These are phyloP conservation scores for Pseudopyrenochaeta lycopersici DNA, from an alignment of 2,329 filamentous ascomycete species.

Conservation along the genomic window DNA sequence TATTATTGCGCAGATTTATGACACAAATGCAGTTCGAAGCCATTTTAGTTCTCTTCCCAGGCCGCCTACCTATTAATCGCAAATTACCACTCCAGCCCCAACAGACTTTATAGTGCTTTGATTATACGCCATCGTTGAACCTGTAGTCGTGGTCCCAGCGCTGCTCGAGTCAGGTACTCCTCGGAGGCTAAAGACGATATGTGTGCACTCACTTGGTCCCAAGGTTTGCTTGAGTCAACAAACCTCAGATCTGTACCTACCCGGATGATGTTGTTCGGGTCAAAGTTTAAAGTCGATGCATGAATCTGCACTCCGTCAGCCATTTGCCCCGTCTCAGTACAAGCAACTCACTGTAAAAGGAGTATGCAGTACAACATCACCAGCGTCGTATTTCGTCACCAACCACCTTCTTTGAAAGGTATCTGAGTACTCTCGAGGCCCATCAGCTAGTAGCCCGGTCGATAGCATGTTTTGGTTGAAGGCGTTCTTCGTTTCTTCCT, in stretches of 20 bases:
- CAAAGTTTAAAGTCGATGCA: conserved; percentile 65
- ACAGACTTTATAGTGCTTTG: neutral
- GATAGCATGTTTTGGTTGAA: conserved; percentile 68
- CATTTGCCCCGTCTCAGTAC: too few species aligned
- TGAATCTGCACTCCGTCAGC: conserved; percentile 58
- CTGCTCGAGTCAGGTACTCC: conserved; percentile 21
- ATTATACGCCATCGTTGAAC: conserved; percentile 41
- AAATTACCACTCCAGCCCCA: neutral
- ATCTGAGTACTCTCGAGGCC: conserved; percentile 56
- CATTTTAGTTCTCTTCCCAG: too few species aligned
- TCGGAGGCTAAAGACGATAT: neutral
- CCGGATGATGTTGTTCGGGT: conserved; percentile 61
- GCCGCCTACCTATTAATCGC: neutral
- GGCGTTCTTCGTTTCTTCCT: conserved; percentile 58
- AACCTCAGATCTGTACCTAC: conserved; percentile 67
- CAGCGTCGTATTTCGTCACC: conserved; percentile 63
- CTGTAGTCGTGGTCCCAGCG: conserved; percentile 45
- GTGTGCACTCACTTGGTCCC: conserved; percentile 56
- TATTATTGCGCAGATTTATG: neutral
- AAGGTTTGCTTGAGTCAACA: conserved; percentile 61
- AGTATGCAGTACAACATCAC: conserved; percentile 57
- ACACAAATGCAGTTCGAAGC: too few species aligned
- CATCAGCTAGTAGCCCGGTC: conserved; percentile 62
- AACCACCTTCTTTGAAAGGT: conserved; percentile 59
- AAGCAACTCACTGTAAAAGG: conserved; percentile 35